Evolutionary conservation across 2,329 filamentous ascomycete genomes (phyloP), one percentile per base, ranked within the genome.

Genomic region (Emmonsiellopsis sp.): DNA sequence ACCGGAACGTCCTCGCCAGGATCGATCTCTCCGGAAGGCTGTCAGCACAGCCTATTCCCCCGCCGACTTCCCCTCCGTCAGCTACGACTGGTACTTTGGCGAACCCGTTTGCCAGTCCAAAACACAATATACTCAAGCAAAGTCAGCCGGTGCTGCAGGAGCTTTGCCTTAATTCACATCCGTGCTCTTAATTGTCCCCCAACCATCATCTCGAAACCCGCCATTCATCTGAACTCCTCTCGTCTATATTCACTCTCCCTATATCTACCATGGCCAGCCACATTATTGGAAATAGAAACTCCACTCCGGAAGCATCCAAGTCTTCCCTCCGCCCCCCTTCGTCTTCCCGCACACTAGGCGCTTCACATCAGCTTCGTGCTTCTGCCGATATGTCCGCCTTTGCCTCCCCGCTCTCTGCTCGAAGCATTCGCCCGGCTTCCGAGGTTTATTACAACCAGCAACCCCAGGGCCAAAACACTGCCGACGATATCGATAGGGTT

Each of bases 311-410:
- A 76, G 88, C 87, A 52, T 86, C 85, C 63, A 89, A 84, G 65
- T 83, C 87, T 56, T 86, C 85, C 51, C 84, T 88, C 59, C 84
- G 95, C 65, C 87, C 92, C 57, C 88, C 91, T 47, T 88, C 90
- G 48, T 87, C 91, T 56, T 86, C 91, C 60, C 83, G 92, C 62
- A 81, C 85, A 44, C 77, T 94, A 62, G 87, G 84, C 56, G 81
- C 86, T 57, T 85, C 85, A 53, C 88, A 92, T 71, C 88, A 93
- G 69, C 84, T 98, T 58, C 89, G 93, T 64, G 89, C 91, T 46
- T 98, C 93, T 51, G 92, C 93, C 64, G 93, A 98, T 69, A 95
- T 97, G 87, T 87, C 89, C 58, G 85, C 85, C 49, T 88, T 95
- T 66, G 83, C 73, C 67, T 88, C 75, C 63, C 86, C 76, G 63